Conservation (phyloP, 1,284 basidiomycete genomes). For the Spongiforma sp. region DNA sequence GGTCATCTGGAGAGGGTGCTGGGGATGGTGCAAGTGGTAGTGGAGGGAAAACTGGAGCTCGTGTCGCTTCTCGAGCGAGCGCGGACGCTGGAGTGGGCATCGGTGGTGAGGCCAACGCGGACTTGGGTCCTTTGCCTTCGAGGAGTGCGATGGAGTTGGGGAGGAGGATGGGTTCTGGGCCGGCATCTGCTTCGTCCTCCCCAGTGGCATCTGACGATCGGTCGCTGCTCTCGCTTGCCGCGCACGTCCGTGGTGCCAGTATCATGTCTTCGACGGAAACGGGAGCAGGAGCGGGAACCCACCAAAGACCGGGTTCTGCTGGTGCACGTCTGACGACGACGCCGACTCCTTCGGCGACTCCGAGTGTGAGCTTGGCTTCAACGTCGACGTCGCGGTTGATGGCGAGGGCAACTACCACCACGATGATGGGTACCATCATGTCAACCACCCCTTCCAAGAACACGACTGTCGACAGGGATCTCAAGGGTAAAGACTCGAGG, state of each 20-base stretch:
- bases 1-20: neutral
- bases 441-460: too few species aligned
- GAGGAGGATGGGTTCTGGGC: neutral
- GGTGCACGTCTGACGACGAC: slow-evolving; percentile 25
- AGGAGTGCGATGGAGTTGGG: neutral
- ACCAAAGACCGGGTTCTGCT: slow-evolving; percentile 26
- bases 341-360: neutral
- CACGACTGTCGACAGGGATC: too few species aligned
- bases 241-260: slow-evolving; percentile 11
- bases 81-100: too few species aligned
- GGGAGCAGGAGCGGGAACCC: neutral
- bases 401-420: too few species aligned
- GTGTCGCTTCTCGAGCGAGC: neutral
- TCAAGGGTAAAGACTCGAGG: too few species aligned
- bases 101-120: too few species aligned
- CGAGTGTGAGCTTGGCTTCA: neutral
- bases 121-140: neutral
- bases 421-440: too few species aligned
- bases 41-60: too few species aligned
- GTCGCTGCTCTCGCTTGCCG: slow-evolving; percentile 23
- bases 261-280: neutral
- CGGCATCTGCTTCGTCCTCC: neutral
- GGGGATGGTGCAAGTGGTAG: neutral
- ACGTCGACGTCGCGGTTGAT: neutral
- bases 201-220: slow-evolving; percentile 9